phyloP scores from a whole-genome alignment of 371 early-diverging fungal species.

The Umbelopsis sp. region DNA sequence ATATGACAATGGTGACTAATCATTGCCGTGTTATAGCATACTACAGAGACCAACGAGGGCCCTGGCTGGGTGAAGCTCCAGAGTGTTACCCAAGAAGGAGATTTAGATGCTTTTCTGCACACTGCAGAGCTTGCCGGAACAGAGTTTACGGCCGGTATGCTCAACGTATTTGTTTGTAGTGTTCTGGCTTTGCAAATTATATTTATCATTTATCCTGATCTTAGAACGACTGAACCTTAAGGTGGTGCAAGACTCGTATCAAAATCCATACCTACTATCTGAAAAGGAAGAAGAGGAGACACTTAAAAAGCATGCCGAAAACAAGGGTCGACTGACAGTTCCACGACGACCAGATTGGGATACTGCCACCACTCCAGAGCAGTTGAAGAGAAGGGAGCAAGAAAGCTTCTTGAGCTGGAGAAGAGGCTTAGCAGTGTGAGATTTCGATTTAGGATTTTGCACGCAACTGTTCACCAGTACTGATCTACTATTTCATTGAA shows the following conservation, averaged over 20 bases:
- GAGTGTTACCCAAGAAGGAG: conserved; percentile 96
- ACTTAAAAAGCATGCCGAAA: conserved; percentile 75
- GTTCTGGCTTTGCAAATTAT: neutral
- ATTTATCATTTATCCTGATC: conserved; percentile 5
- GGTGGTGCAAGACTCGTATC: conserved; percentile 75
- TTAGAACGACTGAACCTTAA: conserved; percentile 83
- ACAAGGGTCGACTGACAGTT: conserved; percentile 74
- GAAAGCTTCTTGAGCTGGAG: conserved; percentile 93
- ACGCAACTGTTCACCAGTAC: neutral
- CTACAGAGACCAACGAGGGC: conserved; percentile 84
- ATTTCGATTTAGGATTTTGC: neutral
- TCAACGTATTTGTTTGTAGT: neutral
- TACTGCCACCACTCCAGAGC: conserved; percentile 76
- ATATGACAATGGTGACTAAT: neutral
- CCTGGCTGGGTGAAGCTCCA: conserved; percentile 87
- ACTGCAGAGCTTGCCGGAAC: conserved; percentile 96
- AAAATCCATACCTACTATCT: conserved; percentile 83
- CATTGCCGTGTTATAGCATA: conserved; percentile 63
- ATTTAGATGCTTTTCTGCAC: conserved; percentile 93
- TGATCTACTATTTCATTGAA: conserved; percentile 22
- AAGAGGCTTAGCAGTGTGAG: conserved; percentile 77
- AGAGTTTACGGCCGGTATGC: conserved; percentile 90
- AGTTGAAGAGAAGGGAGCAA: conserved; percentile 83
- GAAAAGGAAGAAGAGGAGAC: conserved; percentile 78
- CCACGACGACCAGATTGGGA: conserved; percentile 95